A percentile compares a stretch with the other conserved stretches of the same genome.
phyloP scores from a whole-genome alignment of 805 yeast species.

The Metschnikowia kunwiensis region DNA sequence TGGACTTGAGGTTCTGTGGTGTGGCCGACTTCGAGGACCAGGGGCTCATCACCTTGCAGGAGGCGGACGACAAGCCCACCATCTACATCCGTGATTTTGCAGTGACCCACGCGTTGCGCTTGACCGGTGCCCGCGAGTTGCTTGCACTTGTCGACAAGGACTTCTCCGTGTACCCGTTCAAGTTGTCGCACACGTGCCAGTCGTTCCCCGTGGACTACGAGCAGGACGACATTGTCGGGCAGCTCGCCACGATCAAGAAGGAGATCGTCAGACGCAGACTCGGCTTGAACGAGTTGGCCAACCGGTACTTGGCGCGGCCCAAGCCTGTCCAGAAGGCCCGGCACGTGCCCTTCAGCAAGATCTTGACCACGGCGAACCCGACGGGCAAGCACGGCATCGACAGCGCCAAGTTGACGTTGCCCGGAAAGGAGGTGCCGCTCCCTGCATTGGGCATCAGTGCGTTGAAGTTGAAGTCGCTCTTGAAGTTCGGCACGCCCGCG shows the following conservation, averaged over 20 bases:
- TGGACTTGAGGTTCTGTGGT: conserved; percentile 82
- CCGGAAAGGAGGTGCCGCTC: conserved; percentile 73
- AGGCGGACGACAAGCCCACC: conserved; percentile 66
- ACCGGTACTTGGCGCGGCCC: conserved; percentile 72
- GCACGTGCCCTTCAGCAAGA: conserved; percentile 66
- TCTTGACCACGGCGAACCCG: conserved; percentile 61
- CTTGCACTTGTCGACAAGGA: conserved; percentile 67
- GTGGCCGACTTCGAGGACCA: conserved; percentile 49
- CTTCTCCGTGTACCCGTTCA: conserved; percentile 88
- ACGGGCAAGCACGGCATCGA: conserved; percentile 67
- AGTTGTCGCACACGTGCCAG: conserved; percentile 66
- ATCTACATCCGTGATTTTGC: conserved; percentile 84
- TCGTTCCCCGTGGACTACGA: conserved; percentile 54
- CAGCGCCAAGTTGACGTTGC: conserved; percentile 60
- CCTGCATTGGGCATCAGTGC: conserved; percentile 71
- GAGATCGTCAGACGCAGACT: conserved; percentile 64
- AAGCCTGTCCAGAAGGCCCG: conserved; percentile 71
- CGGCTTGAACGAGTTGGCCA: conserved; percentile 76
- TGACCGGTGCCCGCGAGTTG: conserved; percentile 69
- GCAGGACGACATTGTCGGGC: conserved; percentile 33
- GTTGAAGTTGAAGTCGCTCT: conserved; percentile 60
- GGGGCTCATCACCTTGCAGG: conserved; percentile 68
- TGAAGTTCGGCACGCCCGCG: conserved; percentile 48
- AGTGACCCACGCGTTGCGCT: conserved; percentile 70
- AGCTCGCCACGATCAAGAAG: conserved; percentile 42